A percentile compares a stretch with the other conserved stretches of the same genome.
Conservation (phyloP, 805 yeast genomes). For the Kuraishia piskuri region DNA sequence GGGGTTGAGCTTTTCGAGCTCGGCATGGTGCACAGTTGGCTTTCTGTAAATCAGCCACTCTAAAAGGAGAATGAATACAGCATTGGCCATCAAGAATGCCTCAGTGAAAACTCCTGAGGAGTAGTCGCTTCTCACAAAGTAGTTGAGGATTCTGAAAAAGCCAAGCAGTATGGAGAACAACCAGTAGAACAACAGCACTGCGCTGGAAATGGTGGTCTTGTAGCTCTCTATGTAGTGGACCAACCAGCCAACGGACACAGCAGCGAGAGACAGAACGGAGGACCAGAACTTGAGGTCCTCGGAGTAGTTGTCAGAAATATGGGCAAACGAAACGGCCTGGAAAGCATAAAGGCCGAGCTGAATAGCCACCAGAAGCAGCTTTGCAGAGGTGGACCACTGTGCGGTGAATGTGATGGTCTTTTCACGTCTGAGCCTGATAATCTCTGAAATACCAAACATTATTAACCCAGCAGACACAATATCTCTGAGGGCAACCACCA, state of each 20-base stretch:
- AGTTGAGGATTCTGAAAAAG: slow-evolving; percentile 32
- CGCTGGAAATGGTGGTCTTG: slow-evolving; percentile 56
- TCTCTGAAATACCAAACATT: slow-evolving; percentile 27
- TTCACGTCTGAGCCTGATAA: slow-evolving; percentile 22
- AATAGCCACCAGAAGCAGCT: slow-evolving; percentile 27
- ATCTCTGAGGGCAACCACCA: slow-evolving; percentile 30
- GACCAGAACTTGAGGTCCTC: slow-evolving; percentile 20
- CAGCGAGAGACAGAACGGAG: slow-evolving; percentile 25
- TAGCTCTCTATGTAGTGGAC: slow-evolving; percentile 68
- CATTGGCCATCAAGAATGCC: slow-evolving; percentile 26
- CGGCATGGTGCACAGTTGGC: slow-evolving; percentile 21
- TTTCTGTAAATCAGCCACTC: slow-evolving; percentile 31
- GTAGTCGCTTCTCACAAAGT: slow-evolving; percentile 25
- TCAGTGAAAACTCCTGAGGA: slow-evolving; percentile 18
- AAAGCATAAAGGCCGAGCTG: slow-evolving; percentile 29
- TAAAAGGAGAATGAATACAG: slow-evolving; percentile 30
- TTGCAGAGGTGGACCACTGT: slow-evolving; percentile 31
- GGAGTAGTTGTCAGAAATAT: slow-evolving; percentile 15
- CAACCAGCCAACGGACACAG: slow-evolving; percentile 40
- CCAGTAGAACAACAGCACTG: slow-evolving; percentile 73
- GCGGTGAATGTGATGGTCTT: slow-evolving; percentile 23
- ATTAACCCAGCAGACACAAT: slow-evolving; percentile 27
- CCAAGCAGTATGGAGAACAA: slow-evolving; percentile 43
- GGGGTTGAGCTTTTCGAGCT: slow-evolving; percentile 31
- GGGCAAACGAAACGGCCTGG: slow-evolving; percentile 10